Evolutionary conservation across 2,329 filamentous ascomycete species (phyloP).

Genomic region (Pseudogymnoascus sp.): DNA sequence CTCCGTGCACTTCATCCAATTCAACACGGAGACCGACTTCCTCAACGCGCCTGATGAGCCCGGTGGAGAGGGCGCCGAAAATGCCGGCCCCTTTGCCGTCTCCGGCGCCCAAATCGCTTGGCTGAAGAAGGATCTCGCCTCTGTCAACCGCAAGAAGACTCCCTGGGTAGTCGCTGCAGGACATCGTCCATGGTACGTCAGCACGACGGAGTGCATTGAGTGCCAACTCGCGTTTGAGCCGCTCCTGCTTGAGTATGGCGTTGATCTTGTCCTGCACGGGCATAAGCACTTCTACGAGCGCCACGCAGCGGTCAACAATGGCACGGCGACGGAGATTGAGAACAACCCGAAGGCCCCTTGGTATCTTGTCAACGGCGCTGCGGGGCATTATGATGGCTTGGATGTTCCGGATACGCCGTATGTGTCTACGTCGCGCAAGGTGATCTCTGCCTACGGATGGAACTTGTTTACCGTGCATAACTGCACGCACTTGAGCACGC

Average conservation of each 20-base stretch:
- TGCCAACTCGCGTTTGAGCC: conserved; percentile 43
- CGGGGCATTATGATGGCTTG: conserved; percentile 30
- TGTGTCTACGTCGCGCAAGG: background rate
- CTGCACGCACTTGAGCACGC: conserved; percentile 10
- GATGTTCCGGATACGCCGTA: conserved; percentile 17
- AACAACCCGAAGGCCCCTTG: conserved; percentile 26
- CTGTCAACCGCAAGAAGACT: conserved; percentile 36
- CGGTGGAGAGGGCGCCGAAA: conserved; percentile 32
- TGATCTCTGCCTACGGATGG: conserved; percentile 5
- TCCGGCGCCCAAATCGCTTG: conserved; percentile 40
- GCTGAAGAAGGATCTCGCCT: conserved; percentile 27
- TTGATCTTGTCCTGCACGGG: conserved; percentile 41
- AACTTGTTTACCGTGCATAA: conserved; percentile 9
- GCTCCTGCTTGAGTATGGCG: conserved; percentile 38
- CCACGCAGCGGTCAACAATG: conserved; percentile 6
- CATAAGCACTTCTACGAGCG: conserved; percentile 43
- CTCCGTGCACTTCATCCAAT: conserved; percentile 35
- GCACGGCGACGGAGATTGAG: background rate
- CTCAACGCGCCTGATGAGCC: conserved; percentile 40
- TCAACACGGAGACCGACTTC: conserved; percentile 50
- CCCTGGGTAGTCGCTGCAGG: conserved; percentile 46
- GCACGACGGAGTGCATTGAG: conserved; percentile 30
- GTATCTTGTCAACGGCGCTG: conserved; percentile 29
- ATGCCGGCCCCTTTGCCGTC: conserved; percentile 42
- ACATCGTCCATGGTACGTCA: conserved; percentile 45